Conservation (phyloP, 306 rosid genomes). For the Cucurbita moschata region DNA sequence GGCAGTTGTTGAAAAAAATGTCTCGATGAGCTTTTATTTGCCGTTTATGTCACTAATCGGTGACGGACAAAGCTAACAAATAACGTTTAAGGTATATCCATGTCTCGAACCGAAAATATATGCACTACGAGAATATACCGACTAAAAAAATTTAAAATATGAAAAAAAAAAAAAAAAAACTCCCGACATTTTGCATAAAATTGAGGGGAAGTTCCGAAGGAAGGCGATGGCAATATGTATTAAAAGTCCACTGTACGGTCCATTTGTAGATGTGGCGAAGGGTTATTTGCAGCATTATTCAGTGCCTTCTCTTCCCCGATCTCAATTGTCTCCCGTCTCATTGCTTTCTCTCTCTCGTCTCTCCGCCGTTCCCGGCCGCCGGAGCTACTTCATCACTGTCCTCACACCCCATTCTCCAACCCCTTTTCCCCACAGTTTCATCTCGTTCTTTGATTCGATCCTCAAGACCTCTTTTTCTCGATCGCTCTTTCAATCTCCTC, state of each 20-base stretch:
- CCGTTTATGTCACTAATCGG: too few species aligned
- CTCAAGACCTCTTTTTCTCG: neutral
- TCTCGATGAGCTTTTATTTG: too few species aligned
- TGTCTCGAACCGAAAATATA: too few species aligned
- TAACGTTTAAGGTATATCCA: too few species aligned
- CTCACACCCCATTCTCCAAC: neutral
- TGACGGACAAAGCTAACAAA: too few species aligned
- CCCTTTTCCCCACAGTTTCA: neutral
- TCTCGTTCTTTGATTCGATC: neutral
- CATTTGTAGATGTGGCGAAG: conserved; percentile 8
- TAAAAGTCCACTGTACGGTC: conserved; percentile 4
- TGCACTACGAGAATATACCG: too few species aligned
- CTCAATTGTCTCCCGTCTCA: neutral
- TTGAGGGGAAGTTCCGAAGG: neutral
- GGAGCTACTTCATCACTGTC: conserved; percentile 1
- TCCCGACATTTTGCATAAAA: neutral
- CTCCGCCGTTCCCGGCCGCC: conserved; percentile 4
- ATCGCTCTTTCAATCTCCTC: neutral
- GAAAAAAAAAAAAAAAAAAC: neutral
- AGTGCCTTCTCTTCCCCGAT: conserved; percentile 2
- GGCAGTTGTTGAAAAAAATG: too few species aligned
- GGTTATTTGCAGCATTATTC: neutral
- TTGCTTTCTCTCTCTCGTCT: neutral
- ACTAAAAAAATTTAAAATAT: too few species aligned
- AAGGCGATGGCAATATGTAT: neutral